These are phyloP conservation scores for Trichoderma breve DNA, from an alignment of 2,329 filamentous ascomycete species.

Conservation along the genomic window DNA sequence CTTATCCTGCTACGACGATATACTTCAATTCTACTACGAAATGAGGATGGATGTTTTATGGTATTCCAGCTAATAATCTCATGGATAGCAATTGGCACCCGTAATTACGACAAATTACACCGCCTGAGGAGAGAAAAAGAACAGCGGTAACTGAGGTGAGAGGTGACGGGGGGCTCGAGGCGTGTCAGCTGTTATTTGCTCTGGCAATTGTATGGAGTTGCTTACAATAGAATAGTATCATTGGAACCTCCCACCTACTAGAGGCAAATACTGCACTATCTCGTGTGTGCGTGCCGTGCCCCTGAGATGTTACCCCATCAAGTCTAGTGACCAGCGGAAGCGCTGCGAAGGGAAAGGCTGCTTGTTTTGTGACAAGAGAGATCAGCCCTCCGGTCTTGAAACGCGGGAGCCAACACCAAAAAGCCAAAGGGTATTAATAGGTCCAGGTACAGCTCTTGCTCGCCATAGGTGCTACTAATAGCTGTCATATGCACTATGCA, in stretches of 20 bases:
- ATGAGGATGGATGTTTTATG: neutral
- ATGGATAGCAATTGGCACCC: neutral
- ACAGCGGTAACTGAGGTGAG: neutral
- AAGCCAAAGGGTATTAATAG: neutral
- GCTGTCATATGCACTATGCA: constrained; percentile 4
- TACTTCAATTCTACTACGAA: neutral
- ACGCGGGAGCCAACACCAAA: neutral
- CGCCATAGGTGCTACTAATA: neutral
- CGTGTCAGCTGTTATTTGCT: neutral
- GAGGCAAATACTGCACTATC: neutral
- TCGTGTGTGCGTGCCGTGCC: constrained; percentile 7
- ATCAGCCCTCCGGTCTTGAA: neutral
- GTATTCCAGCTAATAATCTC: neutral
- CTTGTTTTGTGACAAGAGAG: neutral
- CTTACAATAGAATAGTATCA: neutral
- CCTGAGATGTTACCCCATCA: constrained; percentile 17
- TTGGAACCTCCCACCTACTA: neutral
- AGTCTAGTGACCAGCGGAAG: constrained; percentile 13
- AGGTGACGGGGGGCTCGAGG: neutral
- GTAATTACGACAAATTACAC: neutral
- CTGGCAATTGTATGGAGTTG: neutral
- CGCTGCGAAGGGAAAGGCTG: constrained; percentile 4
- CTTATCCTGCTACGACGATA: neutral
- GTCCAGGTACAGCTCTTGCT: neutral
- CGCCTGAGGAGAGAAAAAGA: neutral